Evolutionary conservation across 192 early-diverging fungal genomes (phyloP), one percentile per base, ranked within the genome.

Genomic region (Linnemannia exigua): DNA sequence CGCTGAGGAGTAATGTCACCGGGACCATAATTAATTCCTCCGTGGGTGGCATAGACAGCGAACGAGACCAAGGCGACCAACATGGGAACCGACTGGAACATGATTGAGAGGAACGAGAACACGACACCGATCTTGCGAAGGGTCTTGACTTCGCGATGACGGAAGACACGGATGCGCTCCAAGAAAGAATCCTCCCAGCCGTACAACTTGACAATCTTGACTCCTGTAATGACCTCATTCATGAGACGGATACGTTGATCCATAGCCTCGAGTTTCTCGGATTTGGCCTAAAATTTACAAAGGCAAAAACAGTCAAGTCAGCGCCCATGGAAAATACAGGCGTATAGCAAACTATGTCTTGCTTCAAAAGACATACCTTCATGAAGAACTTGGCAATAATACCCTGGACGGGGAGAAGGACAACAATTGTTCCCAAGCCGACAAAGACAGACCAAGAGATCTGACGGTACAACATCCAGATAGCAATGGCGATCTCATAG

Each of bases 181-280:
- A 44, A 28, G 51, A 86, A 86, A 0, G 84, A 86, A 22, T 80
- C 79, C 33, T 74, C 75, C 88, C 84, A 89, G 20, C 86, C 88
- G 28, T 89, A 84, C 46, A 89, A 48, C 70, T 89, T 89, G 76
- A 89, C 87, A 28, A 89, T 80, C 54, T 87, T 87, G 75, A 89
- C 84, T 20, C 84, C 84, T 12, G 86, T 69, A 7, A 89, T 44
- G 31, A 79, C 72, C 20, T 89, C 88, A 52, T 89, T 89, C 75
- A 89, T 84, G 15, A 87, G 41, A 12, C 81, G 77, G 20, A 89
- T 76, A 50, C 88, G 81, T 50, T 78, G 51, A 76, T 89, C 88
- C 88, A 87, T 89, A 31, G 78, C 75, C 48, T 80, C 75, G 15
- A 89, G 75, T 28, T 86, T 86, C 6, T 31, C 12, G 15, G 68